phyloP scores from a whole-genome alignment of 345 rosid species.

The Microthlaspi erraticum region DNA sequence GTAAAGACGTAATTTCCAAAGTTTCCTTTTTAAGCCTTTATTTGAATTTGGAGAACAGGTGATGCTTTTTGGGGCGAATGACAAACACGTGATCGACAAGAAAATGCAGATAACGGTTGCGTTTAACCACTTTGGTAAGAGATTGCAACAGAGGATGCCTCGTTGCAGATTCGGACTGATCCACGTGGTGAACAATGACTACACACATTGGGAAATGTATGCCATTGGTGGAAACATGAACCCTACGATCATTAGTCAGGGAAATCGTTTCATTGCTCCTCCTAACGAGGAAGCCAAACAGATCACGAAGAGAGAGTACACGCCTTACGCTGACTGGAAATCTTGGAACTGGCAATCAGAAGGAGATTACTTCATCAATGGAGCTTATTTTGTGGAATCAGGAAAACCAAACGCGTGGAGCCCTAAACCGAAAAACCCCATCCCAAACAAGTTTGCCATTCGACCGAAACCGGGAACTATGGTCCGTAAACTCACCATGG shows the following conservation, averaged over 20 bases:
- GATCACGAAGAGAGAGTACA: conserved; percentile 63
- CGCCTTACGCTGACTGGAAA: conserved; percentile 54
- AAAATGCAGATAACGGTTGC: conserved; percentile 78
- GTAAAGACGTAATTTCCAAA: no score
- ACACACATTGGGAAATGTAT: conserved; percentile 73
- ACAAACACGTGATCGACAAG: conserved; percentile 44
- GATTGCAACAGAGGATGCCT: conserved; percentile 49
- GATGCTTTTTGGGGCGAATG: conserved; percentile 71
- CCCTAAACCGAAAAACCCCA: neutral
- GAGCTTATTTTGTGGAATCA: conserved; percentile 70
- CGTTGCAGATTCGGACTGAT: conserved; percentile 62
- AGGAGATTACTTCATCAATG: conserved; percentile 66
- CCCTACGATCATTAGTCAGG: conserved; percentile 78
- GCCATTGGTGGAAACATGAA: conserved; percentile 69
- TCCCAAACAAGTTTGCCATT: conserved; percentile 44
- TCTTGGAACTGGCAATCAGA: conserved; percentile 75
- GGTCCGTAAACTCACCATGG: conserved; percentile 52
- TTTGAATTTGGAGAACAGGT: conserved; percentile 48
- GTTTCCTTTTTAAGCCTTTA: neutral
- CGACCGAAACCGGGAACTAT: conserved; percentile 53
- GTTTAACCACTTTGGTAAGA: conserved; percentile 74
- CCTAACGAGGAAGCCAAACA: conserved; percentile 49
- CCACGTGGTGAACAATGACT: conserved; percentile 82
- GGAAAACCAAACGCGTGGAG: conserved; percentile 50
- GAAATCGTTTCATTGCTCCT: conserved; percentile 82